Base-by-base conservation (phyloP, 768 basidiomycete genomes). In the Leccinum obscurum region DNA sequence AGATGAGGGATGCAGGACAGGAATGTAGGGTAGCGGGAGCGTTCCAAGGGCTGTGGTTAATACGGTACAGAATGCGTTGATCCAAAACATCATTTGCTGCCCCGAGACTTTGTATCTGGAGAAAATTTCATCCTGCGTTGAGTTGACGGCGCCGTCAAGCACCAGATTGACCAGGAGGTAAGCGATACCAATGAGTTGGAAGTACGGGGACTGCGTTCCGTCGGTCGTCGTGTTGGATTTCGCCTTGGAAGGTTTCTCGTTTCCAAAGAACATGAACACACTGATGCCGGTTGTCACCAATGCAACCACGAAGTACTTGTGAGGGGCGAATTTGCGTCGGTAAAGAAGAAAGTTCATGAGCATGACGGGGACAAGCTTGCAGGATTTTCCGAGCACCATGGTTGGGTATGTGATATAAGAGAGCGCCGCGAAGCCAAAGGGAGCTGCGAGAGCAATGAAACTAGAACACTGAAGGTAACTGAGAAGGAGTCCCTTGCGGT, bases 1-100 rank as follows among this genome's bases (percentile, higher is more conserved):
- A 5, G 78, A 72, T 14, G 85, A 82, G 1, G 91, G 92, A 68
- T 92, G 89, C 51, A 92, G 80, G 44, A 95, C 86, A 17, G 94
- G 90, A 57, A 95, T 92, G 66, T 87, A 83, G 2, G 88, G 93
- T 30, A 93, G 79, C 3, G 88, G 93, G 52, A 93, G 80, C 7
- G 89, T 71, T 26, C 88, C 83, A 28, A 97, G 85, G 13, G 86
- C 70, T 2, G 83, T 78, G 24, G 91, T 88, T 58, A 93, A 72
- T 41, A 88, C 61, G 4, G 94, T 92, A 76, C 90, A 89, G 77
- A 95, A 89, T 28, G 90, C 66, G 71, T 95, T 96, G 76, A 99
- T 96, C 86, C 87, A 96, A 72, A 98, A 88, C 97, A 99, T 98
- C 95, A 99, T 98, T 71, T 99, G 97, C 74, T 97, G 95, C 9